Evolutionary conservation across 805 yeast species (phyloP), one percentile per base, ranked within the genome.

Genomic region (Sungouiozyma intestinalis): DNA sequence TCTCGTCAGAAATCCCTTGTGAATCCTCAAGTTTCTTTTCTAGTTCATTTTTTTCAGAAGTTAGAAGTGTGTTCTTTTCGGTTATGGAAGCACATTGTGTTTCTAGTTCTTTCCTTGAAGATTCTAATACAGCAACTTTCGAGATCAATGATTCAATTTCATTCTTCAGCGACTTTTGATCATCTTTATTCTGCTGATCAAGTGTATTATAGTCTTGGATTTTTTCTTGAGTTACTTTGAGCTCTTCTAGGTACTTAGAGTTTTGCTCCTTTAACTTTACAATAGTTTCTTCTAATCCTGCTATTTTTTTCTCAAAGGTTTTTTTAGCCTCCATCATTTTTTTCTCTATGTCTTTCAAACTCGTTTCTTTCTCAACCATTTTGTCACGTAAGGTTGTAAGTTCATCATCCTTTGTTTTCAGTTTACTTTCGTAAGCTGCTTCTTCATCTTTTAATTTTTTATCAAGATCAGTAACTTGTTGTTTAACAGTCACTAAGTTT

Each of bases 361-460:
- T 24, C 15, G 15, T 21, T 3, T 34, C 24, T 45, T 45, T 15
- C 24, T 33, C 18, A 16, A 27, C 36, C 36, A 41, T 8, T 38
- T 33, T 20, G 21, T 17, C 38, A 5, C 38, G 19, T 16, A 45
- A 31, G n/a, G 40, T 38, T 29, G 46, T 43, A 15, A 50, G 36
- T 21, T 45, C 29, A 11, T 33, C 29, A 42, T 44, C 38, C 31
- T 48, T 40, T 4, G 31, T 38, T 14, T 39, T 36, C 1, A 38
- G 17, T 13, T 40, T 40, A 3, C 37, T 33, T 13, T 41, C 47
- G 16, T 21, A 20, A 7, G 16, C 16, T 14, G 31, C 14, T n/a
- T 40, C 38, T n/a, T 41, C 41, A 14, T 38, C 35, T 19, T 33
- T 35, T 16, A 45, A 33, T 14, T 32, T 38, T 17, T 38, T 21